Conservation (phyloP, 2,329 filamentous ascomycete species). For the Colletotrichum sidae region DNA sequence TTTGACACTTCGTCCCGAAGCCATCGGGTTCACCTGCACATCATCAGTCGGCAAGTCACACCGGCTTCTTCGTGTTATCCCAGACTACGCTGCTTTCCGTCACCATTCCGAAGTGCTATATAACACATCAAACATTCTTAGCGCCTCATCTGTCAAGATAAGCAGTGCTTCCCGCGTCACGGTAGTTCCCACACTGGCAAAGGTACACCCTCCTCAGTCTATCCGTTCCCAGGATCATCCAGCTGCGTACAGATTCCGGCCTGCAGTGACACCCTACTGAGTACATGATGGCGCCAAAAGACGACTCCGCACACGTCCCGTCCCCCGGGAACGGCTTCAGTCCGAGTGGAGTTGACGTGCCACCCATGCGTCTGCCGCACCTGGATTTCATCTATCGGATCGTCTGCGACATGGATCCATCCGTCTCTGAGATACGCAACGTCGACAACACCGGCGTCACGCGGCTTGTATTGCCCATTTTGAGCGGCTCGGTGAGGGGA, state of each 20-base stretch:
- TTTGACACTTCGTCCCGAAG: background rate
- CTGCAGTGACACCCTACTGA: background rate
- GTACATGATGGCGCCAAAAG: background rate
- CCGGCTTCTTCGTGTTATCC: no score
- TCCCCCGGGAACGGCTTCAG: conserved; percentile 38
- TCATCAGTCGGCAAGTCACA: background rate
- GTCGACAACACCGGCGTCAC: conserved; percentile 34
- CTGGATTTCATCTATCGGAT: conserved; percentile 41
- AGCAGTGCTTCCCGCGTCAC: no score
- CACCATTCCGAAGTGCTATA: no score
- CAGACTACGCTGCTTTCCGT: no score
- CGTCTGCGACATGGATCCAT: conserved; percentile 39
- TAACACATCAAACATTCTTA: no score
- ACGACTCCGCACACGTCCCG: conserved; percentile 16
- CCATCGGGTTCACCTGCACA: background rate
- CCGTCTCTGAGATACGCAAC: conserved; percentile 35
- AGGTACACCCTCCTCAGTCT: no score
- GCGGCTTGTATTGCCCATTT: conserved; percentile 40
- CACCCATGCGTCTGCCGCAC: conserved; percentile 40
- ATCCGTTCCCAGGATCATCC: no score
- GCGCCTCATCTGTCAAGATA: no score
- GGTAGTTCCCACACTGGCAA: no score
- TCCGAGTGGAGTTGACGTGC: conserved; percentile 31
- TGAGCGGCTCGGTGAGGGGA: conserved; percentile 37
- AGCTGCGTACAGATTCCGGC: background rate